Evolutionary conservation across 129 eudicot species (phyloP).

Genomic region (Lactuca sativa): DNA sequence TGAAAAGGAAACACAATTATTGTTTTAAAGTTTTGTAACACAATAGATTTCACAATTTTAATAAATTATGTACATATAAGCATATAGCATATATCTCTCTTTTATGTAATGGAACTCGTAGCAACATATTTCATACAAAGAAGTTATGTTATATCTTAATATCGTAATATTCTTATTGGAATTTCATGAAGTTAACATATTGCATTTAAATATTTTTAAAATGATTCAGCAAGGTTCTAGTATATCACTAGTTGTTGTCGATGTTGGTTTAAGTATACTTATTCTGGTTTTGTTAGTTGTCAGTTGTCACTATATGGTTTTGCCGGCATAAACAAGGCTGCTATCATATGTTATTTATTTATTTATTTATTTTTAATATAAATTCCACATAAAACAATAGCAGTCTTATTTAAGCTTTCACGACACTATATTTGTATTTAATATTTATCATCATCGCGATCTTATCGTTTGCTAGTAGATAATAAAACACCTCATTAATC

Average conservation of each 20-base stretch:
- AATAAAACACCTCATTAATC: neutral
- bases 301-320: slow-evolving; percentile 2
- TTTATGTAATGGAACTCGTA: neutral
- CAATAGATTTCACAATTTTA: slow-evolving; percentile 3
- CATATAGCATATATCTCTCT: neutral
- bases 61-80: neutral
- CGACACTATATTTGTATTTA: neutral
- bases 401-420: neutral
- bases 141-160: too few species aligned
- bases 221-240: neutral
- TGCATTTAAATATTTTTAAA: neutral
- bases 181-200: neutral
- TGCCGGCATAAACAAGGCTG: neutral
- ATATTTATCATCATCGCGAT: neutral
- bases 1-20: slow-evolving; percentile 10
- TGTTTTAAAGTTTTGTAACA: slow-evolving; percentile 17
- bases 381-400: neutral
- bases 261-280: neutral
- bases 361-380: neutral
- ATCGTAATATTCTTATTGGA: too few species aligned
- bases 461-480: neutral
- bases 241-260: neutral
- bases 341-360: neutral
- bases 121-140: neutral
- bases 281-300: neutral